phyloP scores from a whole-genome alignment of 2,329 filamentous ascomycete genomes.

The Colletotrichum paranaense region DNA sequence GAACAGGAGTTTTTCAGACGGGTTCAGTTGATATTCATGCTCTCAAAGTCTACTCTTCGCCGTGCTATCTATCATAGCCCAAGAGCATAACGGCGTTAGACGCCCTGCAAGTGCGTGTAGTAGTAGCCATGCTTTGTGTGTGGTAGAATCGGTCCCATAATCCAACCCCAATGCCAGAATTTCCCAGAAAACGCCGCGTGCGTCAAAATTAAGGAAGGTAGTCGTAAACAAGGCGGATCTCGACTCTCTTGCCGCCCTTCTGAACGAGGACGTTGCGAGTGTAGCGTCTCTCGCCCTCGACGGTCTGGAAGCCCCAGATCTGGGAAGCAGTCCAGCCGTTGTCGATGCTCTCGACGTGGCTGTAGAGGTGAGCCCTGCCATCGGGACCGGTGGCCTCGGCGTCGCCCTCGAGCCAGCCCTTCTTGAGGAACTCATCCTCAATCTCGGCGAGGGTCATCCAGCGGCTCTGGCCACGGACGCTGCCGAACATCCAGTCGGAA shows the following conservation, averaged over 20 bases:
- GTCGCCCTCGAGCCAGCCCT: constrained; percentile 70
- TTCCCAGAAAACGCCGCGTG: constrained; percentile 32
- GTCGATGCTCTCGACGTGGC: constrained; percentile 65
- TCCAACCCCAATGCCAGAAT: constrained; percentile 13
- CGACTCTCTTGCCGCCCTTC: constrained; percentile 60
- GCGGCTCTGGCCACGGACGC: constrained; percentile 69
- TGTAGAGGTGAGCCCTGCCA: constrained; percentile 74
- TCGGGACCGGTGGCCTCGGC: constrained; percentile 62
- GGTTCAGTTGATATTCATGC: constrained; percentile 8
- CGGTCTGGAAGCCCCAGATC: constrained; percentile 70
- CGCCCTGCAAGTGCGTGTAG: not conserved
- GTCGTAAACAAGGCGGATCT: constrained; percentile 68
- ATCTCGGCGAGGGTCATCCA: constrained; percentile 61
- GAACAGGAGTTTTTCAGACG: not conserved
- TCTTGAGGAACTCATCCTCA: constrained; percentile 65
- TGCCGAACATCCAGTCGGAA: constrained; percentile 84
- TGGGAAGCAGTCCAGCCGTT: constrained; percentile 67
- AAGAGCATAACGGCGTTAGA: not conserved
- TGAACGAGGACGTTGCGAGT: constrained; percentile 64
- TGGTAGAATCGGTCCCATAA: not conserved
- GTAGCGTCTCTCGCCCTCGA: constrained; percentile 64
- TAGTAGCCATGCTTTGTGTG: not conserved
- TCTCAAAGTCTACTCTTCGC: constrained; percentile 22
- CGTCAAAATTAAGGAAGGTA: constrained; percentile 44
- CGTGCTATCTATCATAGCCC: not conserved